Evolutionary conservation across 805 yeast genomes (phyloP).

Genomic region (Saccharomycopsis fermentans): DNA sequence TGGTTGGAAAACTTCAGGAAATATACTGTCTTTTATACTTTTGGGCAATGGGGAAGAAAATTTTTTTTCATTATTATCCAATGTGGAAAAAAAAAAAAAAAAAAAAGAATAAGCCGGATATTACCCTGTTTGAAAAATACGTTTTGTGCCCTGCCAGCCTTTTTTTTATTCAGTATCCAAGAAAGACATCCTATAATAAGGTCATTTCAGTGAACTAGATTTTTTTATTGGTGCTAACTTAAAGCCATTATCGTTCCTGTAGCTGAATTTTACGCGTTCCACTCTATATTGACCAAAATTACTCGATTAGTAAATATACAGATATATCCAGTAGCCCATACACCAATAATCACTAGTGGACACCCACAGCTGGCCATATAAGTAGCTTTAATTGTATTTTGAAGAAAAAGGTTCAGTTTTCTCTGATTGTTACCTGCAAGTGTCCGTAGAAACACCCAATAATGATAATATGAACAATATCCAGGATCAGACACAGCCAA

Average conservation of each 20-base stretch:
- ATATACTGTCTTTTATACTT: too few species aligned
- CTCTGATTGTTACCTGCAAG: neutral
- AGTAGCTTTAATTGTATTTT: too few species aligned
- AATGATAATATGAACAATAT: neutral
- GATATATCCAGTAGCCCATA: neutral
- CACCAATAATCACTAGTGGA: too few species aligned
- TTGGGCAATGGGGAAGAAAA: too few species aligned
- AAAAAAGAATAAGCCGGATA: too few species aligned
- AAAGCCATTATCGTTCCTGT: neutral
- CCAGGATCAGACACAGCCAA: slow-evolving; percentile 31
- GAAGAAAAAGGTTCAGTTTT: neutral
- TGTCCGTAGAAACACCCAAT: neutral
- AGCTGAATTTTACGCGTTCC: neutral
- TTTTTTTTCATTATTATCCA: too few species aligned
- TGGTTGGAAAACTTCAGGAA: too few species aligned
- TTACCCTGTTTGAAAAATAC: too few species aligned
- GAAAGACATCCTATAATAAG: too few species aligned
- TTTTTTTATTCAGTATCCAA: too few species aligned
- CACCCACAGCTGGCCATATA: neutral
- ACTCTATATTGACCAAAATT: neutral
- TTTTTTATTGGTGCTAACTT: neutral
- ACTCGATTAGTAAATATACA: neutral
- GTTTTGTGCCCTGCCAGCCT: too few species aligned
- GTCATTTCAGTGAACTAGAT: neutral
- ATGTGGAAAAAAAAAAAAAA: too few species aligned